Evolutionary conservation across 306 rosid genomes (phyloP), one percentile per base, ranked within the genome.

Genomic region (Alnus rubra): DNA sequence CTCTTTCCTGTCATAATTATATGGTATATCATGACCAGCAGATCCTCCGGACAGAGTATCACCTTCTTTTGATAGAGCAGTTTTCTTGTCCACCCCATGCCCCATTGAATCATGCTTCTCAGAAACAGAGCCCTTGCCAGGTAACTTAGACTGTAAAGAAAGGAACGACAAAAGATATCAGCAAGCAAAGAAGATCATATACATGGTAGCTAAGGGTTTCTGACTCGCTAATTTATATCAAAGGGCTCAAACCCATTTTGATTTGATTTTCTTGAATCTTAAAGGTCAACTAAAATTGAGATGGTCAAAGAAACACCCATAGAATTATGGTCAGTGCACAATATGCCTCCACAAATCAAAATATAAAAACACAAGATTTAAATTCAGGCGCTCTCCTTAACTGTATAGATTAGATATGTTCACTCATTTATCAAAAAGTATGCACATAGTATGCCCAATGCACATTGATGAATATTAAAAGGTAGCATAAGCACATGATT

Each of bases 1-100:
- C 72, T 91, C 96, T 83, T 90, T 93, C 79, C 76, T 83, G 76
- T 88, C 90, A 65, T 70, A 82, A 76, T 88, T 91, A 81, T 76
- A 44, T 0, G 82, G 89, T 58, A 88, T 74, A 77, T 88, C 89
- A 82, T 81, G 75, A 77, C 78, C 85, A 75, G 87, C 65, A 73
- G 86, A 86, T 81, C 79, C 88, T n/a, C 76, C 80, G 33, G 88
- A 83, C 44, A 48, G 48, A 18, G 74, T 50, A 76, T 82, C 89
- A 47, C 84, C 78, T 74, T 86, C 89, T 84, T 71, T 86, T 19
- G 54, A 31, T 68, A 54, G 54, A 50, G 84, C 71, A 33, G 88
- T 16, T 77, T 74, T 89, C 78, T 78, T 91, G 80, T 82, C 93
- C 73, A 75, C 79, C 7, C 62, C 79, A 50, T 49, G 87, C 65